A percentile compares a stretch with the other conserved stretches of the same genome.
Evolutionary conservation across 495 filamentous ascomycete species (phyloP).

Genomic region (Penicillium antarcticum): DNA sequence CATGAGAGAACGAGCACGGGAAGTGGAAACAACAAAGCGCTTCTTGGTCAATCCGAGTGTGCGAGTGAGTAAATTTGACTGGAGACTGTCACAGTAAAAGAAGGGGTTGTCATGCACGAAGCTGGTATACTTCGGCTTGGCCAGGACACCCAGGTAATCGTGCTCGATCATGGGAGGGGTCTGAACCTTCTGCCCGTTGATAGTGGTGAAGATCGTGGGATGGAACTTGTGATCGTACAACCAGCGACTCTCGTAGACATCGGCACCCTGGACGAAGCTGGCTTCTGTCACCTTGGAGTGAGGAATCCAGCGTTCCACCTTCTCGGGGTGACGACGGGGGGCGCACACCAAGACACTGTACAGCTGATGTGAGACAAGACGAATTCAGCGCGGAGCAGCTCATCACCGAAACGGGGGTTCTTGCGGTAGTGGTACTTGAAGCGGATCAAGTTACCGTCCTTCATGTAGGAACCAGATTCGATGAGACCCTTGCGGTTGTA

Average conservation of each 20-base stretch:
- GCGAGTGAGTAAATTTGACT: slow-evolving; percentile 44
- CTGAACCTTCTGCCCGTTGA: slow-evolving; percentile 51
- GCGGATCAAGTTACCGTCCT: slow-evolving; percentile 50
- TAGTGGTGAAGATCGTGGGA: slow-evolving; percentile 54
- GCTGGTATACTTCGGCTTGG: slow-evolving; percentile 52
- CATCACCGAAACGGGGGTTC: slow-evolving; percentile 52
- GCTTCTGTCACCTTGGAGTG: slow-evolving; percentile 58
- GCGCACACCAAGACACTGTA: slow-evolving; percentile 57
- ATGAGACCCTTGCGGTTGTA: slow-evolving; percentile 57
- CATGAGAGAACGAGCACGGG: slow-evolving; percentile 55
- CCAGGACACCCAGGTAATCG: slow-evolving; percentile 52
- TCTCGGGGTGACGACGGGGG: slow-evolving; percentile 51
- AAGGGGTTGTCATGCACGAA: slow-evolving; percentile 58
- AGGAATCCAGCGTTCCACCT: slow-evolving; percentile 57
- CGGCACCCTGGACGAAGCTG: slow-evolving; percentile 51
- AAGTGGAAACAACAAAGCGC: slow-evolving; percentile 53
- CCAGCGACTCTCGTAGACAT: slow-evolving; percentile 56
- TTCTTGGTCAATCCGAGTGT: slow-evolving; percentile 47
- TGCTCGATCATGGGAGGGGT: slow-evolving; percentile 59
- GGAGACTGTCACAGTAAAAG: slow-evolving; percentile 46
- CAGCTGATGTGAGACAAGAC: slow-evolving; percentile 52
- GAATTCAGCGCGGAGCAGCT: slow-evolving; percentile 56
- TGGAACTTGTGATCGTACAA: slow-evolving; percentile 62
- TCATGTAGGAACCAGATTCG: slow-evolving; percentile 52
- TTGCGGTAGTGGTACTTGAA: slow-evolving; percentile 61